A percentile compares a stretch with the other conserved stretches of the same genome.
These are phyloP conservation scores for Vaucheria bursata DNA, from an alignment of 352 stramenopile genomes.

Conservation along the genomic window DNA sequence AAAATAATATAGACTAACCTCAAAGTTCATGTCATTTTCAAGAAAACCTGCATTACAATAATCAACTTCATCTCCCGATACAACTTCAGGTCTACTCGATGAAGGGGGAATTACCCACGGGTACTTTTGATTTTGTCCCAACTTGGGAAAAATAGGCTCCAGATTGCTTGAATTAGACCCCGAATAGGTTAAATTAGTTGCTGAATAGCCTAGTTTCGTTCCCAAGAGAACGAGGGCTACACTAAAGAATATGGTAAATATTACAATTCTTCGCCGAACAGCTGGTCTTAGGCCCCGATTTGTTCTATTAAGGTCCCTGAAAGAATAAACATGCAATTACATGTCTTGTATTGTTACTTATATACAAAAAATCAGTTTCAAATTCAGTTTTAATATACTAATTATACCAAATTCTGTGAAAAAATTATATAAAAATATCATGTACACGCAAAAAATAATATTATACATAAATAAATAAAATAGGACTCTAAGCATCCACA, in stretches of 20 bases:
- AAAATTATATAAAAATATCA: too few relatives aligned
- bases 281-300: neutral
- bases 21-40: neutral
- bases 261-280: neutral
- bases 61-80: neutral
- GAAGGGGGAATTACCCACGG: neutral
- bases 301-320: neutral
- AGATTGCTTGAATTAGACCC: neutral
- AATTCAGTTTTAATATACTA: too few relatives aligned
- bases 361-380: too few relatives aligned
- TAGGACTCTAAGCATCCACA: too few relatives aligned
- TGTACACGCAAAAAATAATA: too few relatives aligned
- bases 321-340: too few relatives aligned
- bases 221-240: neutral
- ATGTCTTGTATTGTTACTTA: too few relatives aligned
- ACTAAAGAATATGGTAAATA: neutral
- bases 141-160: neutral
- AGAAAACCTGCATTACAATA: neutral
- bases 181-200: neutral
- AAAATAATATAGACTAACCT: neutral
- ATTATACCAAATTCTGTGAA: too few relatives aligned
- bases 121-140: neutral
- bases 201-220: neutral
- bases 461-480: too few relatives aligned
- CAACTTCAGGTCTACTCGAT: neutral